Base-by-base conservation (phyloP, 2,329 filamentous ascomycete species). In the Lachnellula hyalina region DNA sequence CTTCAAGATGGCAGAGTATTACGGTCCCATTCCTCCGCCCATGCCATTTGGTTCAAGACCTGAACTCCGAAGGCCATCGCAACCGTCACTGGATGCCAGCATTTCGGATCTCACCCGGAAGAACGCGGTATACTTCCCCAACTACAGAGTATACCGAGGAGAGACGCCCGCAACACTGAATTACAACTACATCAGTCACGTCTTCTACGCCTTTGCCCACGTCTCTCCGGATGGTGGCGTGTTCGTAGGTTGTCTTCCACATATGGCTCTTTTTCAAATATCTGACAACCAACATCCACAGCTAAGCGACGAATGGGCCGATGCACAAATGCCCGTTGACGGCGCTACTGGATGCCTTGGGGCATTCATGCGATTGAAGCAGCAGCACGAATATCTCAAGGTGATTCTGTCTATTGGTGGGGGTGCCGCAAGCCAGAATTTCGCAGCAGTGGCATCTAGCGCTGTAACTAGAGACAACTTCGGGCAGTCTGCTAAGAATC, bases 71-170 rank as follows among this genome's bases (percentile, higher is more conserved):
- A 57, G 66, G 44, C 66, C 67, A n/a, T 68, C 67, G 46, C 61
- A 66, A 23, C 63, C 67, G 28, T 59, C 63, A 32, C 50, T 67
- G 4, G 66, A 65, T 47, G 63, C 66, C 14, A 67, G 60, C 41
- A 61, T 65, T n/a, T 61, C 59, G 17, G 74, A 70, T 57, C 74
- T 84, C 57, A 80, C 82, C 73, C 80, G 77, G 67, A 82, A 81
- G 66, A 94, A 94, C 70, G 89, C 86, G 21, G 86, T 90, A 17
- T 94, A 93, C 73, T 94, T 90, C 70, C 87, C 88, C n/a, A 93
- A 90, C 71, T 84, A 83, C 74, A 78, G 84, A 55, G 82, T 90
- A 62, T 90, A 91, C 72, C 78, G 80, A 54, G 81, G 85, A 60
- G 83, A 89, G 64, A 87, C 87, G 15, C 89, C 89, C 0, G 87